Evolutionary conservation across 202 grass and related monocot genomes (phyloP), one percentile per base, ranked within the genome.

Genomic region (Bolboschoenoplectus hybrid): DNA sequence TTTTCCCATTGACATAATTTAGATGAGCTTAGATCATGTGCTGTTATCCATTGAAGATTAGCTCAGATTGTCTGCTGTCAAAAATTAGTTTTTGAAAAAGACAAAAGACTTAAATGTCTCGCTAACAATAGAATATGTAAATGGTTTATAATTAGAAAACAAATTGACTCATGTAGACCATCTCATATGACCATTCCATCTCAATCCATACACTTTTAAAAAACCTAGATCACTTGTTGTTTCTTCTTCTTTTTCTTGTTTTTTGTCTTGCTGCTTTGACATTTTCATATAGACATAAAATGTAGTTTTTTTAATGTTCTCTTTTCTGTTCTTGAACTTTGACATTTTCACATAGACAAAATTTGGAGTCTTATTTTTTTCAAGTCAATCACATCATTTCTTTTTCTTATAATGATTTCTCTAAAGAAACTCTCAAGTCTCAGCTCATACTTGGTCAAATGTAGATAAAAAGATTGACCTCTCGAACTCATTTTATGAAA

Each of bases 251-350:
- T 46, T 9, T 4, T 46, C 26, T 26, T 26, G 26, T 26, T 10
- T 26, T 62, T 61, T 1, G 69, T 73, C 5, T 78, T 78, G 52
- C 34, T 62, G 52, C 34, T 78, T 78, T 40, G 52, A 7, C 26
- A 57, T 57, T 58, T 55, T 40, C 35, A 39, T 2, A 52, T 35
- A 4, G 46, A 14, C 71, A 74, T 52, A 73, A 20, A 26, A 47
- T 73, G 26, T 17, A 49, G 9, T 63, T 19, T 50, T 36, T 34
- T 65, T 63, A 26, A 26, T 26, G 20, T 70, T 69, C 40, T 84
- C 82, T 74, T 14, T 66, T 83, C 19, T 9, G 82, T 16, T 87
- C 43, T 4, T 90, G 65, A 35, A 62, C 34, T 8, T 69, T 80
- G 52, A 44, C 39, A 52, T 63, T n/a, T 81, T 67, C 80, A 71